Evolutionary conservation across 306 rosid species (phyloP).

Genomic region (Malus orientalis): DNA sequence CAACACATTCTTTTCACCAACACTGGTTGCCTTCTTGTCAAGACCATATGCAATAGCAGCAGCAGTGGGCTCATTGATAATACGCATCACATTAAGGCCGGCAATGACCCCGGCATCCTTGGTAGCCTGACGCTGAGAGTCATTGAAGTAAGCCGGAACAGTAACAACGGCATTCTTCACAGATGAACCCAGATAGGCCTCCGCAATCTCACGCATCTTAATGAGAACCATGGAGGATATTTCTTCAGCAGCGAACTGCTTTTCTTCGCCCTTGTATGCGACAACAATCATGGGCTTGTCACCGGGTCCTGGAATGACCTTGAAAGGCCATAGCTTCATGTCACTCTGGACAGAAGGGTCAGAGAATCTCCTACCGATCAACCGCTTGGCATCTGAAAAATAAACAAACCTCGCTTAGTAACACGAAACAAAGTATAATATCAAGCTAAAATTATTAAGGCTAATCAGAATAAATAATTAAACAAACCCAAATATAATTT

Average conservation of each 20-base stretch:
- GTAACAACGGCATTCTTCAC: constrained; percentile 77
- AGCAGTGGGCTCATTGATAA: constrained; percentile 67
- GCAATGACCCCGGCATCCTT: constrained; percentile 70
- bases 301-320: constrained; percentile 39
- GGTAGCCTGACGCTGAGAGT: constrained; percentile 68
- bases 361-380: constrained; percentile 64
- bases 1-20: constrained; percentile 58
- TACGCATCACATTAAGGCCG: constrained; percentile 56
- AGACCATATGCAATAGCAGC: constrained; percentile 68
- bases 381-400: constrained; percentile 63
- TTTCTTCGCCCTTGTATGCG: constrained; percentile 52
- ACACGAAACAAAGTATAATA: no score
- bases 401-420: neutral
- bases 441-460: neutral
- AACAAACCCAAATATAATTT: no score
- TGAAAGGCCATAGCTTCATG: constrained; percentile 72
- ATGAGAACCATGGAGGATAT: constrained; percentile 61
- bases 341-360: constrained; percentile 71
- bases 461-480: no score
- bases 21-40: constrained; percentile 51
- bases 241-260: constrained; percentile 55
- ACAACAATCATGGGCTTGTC: constrained; percentile 68
- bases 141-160: constrained; percentile 75
- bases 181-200: constrained; percentile 59
- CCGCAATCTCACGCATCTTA: constrained; percentile 85